phyloP scores from a whole-genome alignment of 129 eudicot species.

The Heracleum sosnowskyi region DNA sequence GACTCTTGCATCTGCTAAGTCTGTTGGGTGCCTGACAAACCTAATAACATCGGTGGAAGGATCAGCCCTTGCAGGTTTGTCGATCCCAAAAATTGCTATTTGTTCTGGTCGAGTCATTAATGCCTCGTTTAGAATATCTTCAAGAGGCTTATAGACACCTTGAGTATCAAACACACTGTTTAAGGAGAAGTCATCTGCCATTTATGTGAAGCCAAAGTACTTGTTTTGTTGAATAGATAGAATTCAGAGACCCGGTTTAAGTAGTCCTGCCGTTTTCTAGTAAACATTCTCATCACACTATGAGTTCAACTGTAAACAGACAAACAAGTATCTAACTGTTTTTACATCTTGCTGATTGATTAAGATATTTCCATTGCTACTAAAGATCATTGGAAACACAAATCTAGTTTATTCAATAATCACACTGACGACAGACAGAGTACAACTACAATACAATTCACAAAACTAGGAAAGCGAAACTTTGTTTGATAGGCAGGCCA shows the following conservation, averaged over 20 bases:
- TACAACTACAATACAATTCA: not conserved
- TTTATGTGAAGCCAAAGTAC: not conserved
- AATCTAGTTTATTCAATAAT: not conserved
- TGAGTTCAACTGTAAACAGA: not conserved
- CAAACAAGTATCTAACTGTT: not conserved
- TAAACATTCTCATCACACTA: not conserved
- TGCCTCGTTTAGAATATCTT: constrained; percentile 9
- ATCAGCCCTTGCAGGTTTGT: constrained; percentile 4
- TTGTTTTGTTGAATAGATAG: not conserved
- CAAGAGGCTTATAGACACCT: not conserved
- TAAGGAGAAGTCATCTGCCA: constrained; percentile 7
- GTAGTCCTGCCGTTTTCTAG: not conserved
- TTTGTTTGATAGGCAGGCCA: not conserved
- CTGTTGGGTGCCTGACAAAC: constrained; percentile 1
- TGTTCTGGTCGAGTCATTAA: not conserved
- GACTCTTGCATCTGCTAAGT: not conserved
- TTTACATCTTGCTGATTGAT: not conserved
- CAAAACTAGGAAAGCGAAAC: not conserved
- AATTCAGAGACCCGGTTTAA: not conserved
- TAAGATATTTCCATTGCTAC: not conserved
- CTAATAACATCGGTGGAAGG: constrained; percentile 9
- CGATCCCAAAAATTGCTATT: constrained; percentile 8
- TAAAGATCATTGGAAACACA: not conserved
- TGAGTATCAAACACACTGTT: not conserved
- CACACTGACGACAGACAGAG: not conserved